Base-by-base conservation (phyloP, 441 rosid species). In the Francoa sonchifolia region DNA sequence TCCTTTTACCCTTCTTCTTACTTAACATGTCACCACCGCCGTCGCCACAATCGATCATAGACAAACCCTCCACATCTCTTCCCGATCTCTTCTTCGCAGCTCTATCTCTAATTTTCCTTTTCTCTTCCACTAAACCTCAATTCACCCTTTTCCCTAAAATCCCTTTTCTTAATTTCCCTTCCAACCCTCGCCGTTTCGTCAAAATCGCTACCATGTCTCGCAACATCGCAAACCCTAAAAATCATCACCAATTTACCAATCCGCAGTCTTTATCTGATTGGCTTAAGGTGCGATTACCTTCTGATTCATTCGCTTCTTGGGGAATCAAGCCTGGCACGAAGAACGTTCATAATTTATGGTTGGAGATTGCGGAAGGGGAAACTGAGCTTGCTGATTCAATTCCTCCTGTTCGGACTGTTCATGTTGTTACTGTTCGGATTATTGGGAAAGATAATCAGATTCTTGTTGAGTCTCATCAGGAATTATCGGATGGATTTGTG, bases 291-390 rank as follows among this genome's bases (percentile, higher is more conserved):
- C 81, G 93, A 1, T 42, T 88, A 16, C 87, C 97, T 13, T 73
- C 90, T n/a, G 87, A 74, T 3, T 78, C 97, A 0, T 66, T 88
- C 42, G 74, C 86, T 18, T 67, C 88, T 0, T 84, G 95, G 94
- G 97, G 97, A 3, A 63, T 79, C 42, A 84, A 68, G 42, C 90
- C 88, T 12, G 94, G 95, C 32, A 88, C 97, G 52, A 88, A 81
- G 67, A 88, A 84, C 63, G 73, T 88, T 46, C 90, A 88, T 53
- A 81, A 84, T 48, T 95, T 84, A 70, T 88, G 94, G 94, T 83
- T 88, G 3, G 97, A 88, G 47, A 72, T 88, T 21, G 61, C 83
- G 48, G 77, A 80, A 19, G 97, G 97, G 16, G 94, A 84, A 47
- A 69, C 76, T 35, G 66, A 57, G 4, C 82, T 88, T 23, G 67